Evolutionary conservation across 306 rosid species (phyloP).

Genomic region (Lupinus albus): DNA sequence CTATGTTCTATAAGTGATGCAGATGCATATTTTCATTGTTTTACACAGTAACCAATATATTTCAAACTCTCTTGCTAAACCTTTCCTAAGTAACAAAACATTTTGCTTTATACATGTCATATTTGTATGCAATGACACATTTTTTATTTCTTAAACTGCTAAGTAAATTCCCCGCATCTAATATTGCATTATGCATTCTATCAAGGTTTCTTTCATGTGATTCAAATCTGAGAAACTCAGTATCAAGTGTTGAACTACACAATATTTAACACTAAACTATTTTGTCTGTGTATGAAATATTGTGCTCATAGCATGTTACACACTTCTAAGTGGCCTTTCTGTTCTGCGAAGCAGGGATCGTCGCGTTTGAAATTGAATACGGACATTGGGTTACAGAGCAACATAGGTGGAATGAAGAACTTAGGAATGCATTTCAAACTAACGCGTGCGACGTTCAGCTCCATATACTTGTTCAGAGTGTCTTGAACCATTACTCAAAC

Average conservation of each 20-base stretch:
- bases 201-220: neutral
- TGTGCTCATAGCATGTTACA: slow-evolving; percentile 24
- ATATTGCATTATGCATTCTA: neutral
- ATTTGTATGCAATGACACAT: neutral
- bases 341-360: slow-evolving; percentile 56
- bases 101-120: neutral
- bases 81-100: slow-evolving; percentile 6
- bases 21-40: slow-evolving; percentile 4
- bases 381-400: slow-evolving; percentile 87
- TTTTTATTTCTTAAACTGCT: neutral
- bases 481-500: slow-evolving; percentile 66
- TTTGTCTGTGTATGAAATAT: slow-evolving; percentile 4
- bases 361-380: slow-evolving; percentile 78
- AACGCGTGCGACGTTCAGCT: slow-evolving; percentile 64
- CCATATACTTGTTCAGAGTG: slow-evolving; percentile 57
- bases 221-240: slow-evolving; percentile 6
- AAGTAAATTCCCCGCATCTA: slow-evolving; percentile 9
- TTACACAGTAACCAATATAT: slow-evolving; percentile 10
- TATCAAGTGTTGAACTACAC: neutral
- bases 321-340: slow-evolving; percentile 22
- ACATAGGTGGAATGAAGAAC: slow-evolving; percentile 60
- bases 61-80: too few relatives aligned
- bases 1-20: neutral
- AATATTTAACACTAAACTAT: neutral
- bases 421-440: slow-evolving; percentile 72